These are phyloP conservation scores for Linum trigynum DNA, from an alignment of 345 rosid species.

Conservation along the genomic window DNA sequence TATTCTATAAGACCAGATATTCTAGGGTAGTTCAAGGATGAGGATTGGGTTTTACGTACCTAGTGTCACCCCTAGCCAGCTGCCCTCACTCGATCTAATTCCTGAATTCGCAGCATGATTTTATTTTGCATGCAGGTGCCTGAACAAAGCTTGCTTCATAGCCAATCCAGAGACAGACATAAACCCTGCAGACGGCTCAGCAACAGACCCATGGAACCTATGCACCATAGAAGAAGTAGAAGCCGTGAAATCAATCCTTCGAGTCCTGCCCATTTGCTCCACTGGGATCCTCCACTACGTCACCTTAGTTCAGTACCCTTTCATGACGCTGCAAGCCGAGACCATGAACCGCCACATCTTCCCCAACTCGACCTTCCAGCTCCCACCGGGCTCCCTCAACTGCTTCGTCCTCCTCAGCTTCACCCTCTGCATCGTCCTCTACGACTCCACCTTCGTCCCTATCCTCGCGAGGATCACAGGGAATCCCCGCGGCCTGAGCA, in stretches of 20 bases:
- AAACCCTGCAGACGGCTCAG: background rate
- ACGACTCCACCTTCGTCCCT: background rate
- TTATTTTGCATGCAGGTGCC: background rate
- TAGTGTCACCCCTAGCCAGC: too few species aligned
- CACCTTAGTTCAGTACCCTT: background rate
- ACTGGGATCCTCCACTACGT: background rate
- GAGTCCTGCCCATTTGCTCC: constrained; percentile 5
- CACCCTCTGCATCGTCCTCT: constrained; percentile 1
- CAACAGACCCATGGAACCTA: background rate
- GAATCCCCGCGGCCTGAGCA: background rate
- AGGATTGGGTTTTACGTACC: too few species aligned
- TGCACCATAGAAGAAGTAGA: constrained; percentile 7
- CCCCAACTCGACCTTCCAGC: background rate
- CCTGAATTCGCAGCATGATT: background rate
- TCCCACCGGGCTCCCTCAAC: constrained; percentile 1
- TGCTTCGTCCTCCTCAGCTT: background rate
- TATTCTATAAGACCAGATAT: too few species aligned
- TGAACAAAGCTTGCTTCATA: constrained; percentile 5
- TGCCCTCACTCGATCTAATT: background rate
- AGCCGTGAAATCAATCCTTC: background rate
- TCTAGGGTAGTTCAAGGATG: too few species aligned
- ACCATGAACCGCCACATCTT: constrained; percentile 1
- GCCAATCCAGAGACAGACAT: background rate
- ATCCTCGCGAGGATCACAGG: background rate
- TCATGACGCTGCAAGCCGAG: background rate